Conservation (phyloP, 2,329 filamentous ascomycete species). For the Cercospora zeina region DNA sequence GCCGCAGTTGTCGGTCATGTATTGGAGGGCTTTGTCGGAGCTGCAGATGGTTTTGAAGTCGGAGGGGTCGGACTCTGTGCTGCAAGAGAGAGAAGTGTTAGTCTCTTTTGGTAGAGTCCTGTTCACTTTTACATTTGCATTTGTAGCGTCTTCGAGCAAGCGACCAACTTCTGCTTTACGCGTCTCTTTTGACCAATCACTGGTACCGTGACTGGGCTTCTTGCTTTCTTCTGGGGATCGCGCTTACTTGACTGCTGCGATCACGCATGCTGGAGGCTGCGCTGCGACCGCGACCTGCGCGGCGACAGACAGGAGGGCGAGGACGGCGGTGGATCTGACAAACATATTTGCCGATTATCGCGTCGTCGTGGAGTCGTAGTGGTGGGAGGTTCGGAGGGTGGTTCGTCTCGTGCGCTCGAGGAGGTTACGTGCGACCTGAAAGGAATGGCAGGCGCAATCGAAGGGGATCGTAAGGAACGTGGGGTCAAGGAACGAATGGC, state of each 20-base stretch:
- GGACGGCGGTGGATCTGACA: slow-evolving; percentile 47
- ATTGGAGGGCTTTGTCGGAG: slow-evolving; percentile 34
- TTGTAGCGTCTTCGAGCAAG: background rate
- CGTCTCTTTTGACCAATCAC: slow-evolving; percentile 12
- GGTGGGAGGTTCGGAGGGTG: slow-evolving; percentile 11
- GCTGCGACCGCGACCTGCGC: slow-evolving; percentile 47
- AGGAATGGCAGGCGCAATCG: slow-evolving; percentile 19
- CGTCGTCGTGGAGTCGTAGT: slow-evolving; percentile 3
- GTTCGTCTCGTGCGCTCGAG: background rate
- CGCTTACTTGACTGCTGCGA: slow-evolving; percentile 53
- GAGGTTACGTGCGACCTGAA: slow-evolving; percentile 9
- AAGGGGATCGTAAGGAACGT: slow-evolving; percentile 11
- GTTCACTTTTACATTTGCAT: slow-evolving; percentile 9
- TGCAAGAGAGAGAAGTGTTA: slow-evolving; percentile 20
- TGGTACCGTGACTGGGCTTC: background rate
- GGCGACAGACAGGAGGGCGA: slow-evolving; percentile 50
- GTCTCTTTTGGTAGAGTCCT: background rate
- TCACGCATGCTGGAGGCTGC: slow-evolving; percentile 52
- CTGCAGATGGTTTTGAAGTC: slow-evolving; percentile 40
- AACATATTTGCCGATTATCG: slow-evolving; percentile 43
- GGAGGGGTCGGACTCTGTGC: slow-evolving; percentile 38
- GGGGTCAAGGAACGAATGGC: slow-evolving; percentile 15
- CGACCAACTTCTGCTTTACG: background rate
- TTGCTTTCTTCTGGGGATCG: background rate
- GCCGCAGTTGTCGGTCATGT: slow-evolving; percentile 38